Evolutionary conservation across 371 early-diverging fungal genomes (phyloP), one percentile per base, ranked within the genome.

Genomic region (Mucor lusitanicus): DNA sequence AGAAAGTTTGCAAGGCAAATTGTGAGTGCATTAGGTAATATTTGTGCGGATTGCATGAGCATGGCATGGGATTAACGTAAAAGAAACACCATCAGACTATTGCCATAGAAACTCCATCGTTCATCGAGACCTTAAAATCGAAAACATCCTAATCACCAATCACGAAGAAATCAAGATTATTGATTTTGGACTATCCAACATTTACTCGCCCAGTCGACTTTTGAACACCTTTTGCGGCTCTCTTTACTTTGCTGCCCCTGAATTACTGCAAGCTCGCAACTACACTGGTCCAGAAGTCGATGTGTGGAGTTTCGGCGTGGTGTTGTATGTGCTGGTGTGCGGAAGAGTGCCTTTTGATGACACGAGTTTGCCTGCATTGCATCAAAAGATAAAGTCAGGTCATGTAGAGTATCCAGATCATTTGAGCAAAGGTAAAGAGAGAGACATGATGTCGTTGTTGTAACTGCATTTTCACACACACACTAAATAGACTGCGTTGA

Each of bases 51-150:
- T 35, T 35, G 27, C 53, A 53, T 27, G 23, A 25, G 27, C 27
- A 15, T 25, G 12, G 25, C 53, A 53, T 46, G 3, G 17, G 17
- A 12, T 17, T 40, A 5, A 40, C 40, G 17, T 40, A 5, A n/a
- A n/a, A n/a, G 40, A 46, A 2, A 42, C 6, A 3, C 33, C 19
- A 56, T 40, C 21, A 75, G 83, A 84, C 55, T 90, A 86, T 59
- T 83, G 88, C 37, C 90, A 88, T 71, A 71, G 83, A 40, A 83
- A 93, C 70, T 86, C 85, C 21, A 90, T 93, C 65, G 92, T 91
- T 12, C 93, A 94, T 75, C 62, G 80, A 81, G 99, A 99, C 78
- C 85, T 99, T 59, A 99, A 99, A 77, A 99, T 99, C 1, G 99
- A 97, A 74, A 98, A 99, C 75, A 95, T 98, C 54, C 68, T 99